These are phyloP conservation scores for Geotrichum cucujoidarum DNA, from an alignment of 1,139 yeast species.

Conservation along the genomic window DNA sequence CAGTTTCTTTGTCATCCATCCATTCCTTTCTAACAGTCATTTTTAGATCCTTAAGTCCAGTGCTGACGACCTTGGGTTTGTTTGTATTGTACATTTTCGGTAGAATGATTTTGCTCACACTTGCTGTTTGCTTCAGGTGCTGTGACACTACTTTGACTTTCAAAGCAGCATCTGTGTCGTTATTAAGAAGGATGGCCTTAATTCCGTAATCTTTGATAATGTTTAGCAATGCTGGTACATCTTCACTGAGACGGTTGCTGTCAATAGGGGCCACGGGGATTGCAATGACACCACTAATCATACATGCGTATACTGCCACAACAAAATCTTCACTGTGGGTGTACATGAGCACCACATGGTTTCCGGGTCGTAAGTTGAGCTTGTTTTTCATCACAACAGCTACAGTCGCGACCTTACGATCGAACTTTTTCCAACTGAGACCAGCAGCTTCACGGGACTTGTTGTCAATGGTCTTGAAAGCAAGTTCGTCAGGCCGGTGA, in stretches of 20 bases:
- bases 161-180: slow-evolving; percentile 60
- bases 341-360: slow-evolving; percentile 72
- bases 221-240: slow-evolving; percentile 61
- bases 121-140: slow-evolving; percentile 53
- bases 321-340: slow-evolving; percentile 84
- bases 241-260: slow-evolving; percentile 65
- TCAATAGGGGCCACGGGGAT: slow-evolving; percentile 79
- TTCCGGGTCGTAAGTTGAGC: slow-evolving; percentile 56
- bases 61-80: slow-evolving; percentile 55
- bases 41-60: slow-evolving; percentile 44
- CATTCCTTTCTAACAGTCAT: slow-evolving; percentile 43
- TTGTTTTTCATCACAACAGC: slow-evolving; percentile 52
- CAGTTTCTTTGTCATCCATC: slow-evolving; percentile 36
- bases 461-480: slow-evolving; percentile 58
- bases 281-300: slow-evolving; percentile 72
- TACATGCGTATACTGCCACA: slow-evolving; percentile 80
- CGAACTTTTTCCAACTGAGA: slow-evolving; percentile 83
- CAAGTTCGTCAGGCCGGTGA: slow-evolving; percentile 72
- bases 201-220: slow-evolving; percentile 68
- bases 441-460: slow-evolving; percentile 47
- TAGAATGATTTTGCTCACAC: slow-evolving; percentile 41
- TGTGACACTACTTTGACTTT: slow-evolving; percentile 67
- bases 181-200: slow-evolving; percentile 68
- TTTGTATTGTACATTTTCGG: slow-evolving; percentile 64
- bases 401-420: slow-evolving; percentile 66